Conservation (phyloP, 352 stramenopile species). For the Pythium brachiatum region DNA sequence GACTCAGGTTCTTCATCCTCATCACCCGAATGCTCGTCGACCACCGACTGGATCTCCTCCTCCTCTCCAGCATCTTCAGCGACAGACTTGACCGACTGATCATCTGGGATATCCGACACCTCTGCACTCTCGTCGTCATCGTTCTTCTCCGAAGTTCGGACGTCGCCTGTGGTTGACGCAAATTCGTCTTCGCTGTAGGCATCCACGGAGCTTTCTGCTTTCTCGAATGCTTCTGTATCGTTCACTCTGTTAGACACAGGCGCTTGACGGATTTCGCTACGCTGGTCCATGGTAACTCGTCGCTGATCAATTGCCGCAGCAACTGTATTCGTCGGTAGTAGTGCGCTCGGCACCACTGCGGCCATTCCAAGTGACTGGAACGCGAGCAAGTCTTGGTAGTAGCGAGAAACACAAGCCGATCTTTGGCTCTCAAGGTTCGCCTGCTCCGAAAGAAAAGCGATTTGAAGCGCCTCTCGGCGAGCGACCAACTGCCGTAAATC, state of each 20-base stretch:
- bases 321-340: neutral
- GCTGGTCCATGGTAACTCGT: neutral
- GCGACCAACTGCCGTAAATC: constrained; percentile 19
- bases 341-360: neutral
- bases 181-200: constrained; percentile 41
- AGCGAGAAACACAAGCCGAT: constrained; percentile 48
- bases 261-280: neutral
- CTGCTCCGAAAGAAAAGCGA: constrained; percentile 48
- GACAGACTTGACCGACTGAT: neutral
- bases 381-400: constrained; percentile 61
- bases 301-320: neutral
- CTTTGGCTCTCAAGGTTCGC: constrained; percentile 54
- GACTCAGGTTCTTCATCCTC: neutral
- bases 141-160: neutral
- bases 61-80: neutral
- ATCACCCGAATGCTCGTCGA: neutral
- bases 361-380: constrained; percentile 40
- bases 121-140: neutral
- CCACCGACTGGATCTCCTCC: constrained; percentile 6
- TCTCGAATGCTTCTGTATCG: neutral
- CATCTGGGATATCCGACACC: neutral
- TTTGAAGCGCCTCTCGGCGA: constrained; percentile 35
- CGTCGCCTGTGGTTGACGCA: constrained; percentile 23
- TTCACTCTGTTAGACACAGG: neutral
- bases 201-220: neutral